These are phyloP conservation scores for Cinnamomum chago DNA, from an alignment of 164 flowering plant genomes.

Conservation along the genomic window DNA sequence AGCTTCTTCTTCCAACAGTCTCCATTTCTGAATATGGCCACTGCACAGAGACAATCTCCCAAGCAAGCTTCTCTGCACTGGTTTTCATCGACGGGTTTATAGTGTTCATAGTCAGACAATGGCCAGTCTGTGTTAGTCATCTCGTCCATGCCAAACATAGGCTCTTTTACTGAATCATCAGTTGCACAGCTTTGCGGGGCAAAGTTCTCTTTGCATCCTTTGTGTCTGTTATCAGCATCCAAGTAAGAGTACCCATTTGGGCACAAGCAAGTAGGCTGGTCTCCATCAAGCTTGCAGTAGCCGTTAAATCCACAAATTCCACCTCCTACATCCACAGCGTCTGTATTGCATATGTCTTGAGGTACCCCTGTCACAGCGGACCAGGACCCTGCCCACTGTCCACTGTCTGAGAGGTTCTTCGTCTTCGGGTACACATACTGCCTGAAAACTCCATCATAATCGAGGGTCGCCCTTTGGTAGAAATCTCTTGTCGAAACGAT, in stretches of 20 bases:
- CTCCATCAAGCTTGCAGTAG: not conserved
- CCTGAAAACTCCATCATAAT: slow-evolving; percentile 41
- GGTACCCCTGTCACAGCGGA: not conserved
- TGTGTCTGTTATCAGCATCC: not conserved
- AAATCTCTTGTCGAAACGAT: slow-evolving; percentile 1
- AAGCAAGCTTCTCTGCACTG: slow-evolving; percentile 43
- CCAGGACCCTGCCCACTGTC: slow-evolving; percentile 15
- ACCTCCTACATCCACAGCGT: not conserved
- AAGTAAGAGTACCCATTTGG: slow-evolving; percentile 6
- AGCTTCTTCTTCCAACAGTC: slow-evolving; percentile 22
- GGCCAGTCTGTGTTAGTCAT: slow-evolving; percentile 44
- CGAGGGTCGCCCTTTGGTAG: slow-evolving; percentile 36
- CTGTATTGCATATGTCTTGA: not conserved
- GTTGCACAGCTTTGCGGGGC: not conserved
- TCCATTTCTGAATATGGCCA: slow-evolving; percentile 23
- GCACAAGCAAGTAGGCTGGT: slow-evolving; percentile 9
- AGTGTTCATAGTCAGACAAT: slow-evolving; percentile 23
- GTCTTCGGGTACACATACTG: slow-evolving; percentile 2
- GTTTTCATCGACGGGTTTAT: slow-evolving; percentile 10
- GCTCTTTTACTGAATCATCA: not conserved
- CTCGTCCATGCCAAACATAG: not conserved
- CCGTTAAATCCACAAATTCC: slow-evolving; percentile 7
- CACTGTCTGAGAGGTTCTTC: slow-evolving; percentile 7
- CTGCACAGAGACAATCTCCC: slow-evolving; percentile 49
- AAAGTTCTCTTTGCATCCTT: slow-evolving; percentile 6